Conservation (phyloP, 2,329 filamentous ascomycete species). For the Paramyrothecium roridum region DNA sequence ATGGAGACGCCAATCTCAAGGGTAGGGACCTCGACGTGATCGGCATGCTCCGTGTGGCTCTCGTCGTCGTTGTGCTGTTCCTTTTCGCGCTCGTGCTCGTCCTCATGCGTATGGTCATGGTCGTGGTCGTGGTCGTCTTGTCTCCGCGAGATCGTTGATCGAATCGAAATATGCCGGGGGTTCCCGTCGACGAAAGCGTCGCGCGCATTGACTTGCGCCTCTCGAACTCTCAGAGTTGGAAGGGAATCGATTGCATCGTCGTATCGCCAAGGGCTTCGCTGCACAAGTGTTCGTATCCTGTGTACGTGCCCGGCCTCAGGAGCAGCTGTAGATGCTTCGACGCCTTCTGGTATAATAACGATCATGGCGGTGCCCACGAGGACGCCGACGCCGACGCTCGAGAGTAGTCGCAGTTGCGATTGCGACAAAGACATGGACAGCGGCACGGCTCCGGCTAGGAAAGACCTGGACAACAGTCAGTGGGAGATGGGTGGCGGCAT, state of each 20-base stretch:
- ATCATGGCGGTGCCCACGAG: slow-evolving; percentile 93
- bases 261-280: slow-evolving; percentile 26
- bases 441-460: slow-evolving; percentile 86
- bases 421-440: slow-evolving; percentile 84
- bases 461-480: slow-evolving; percentile 61
- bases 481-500: slow-evolving; percentile 8
- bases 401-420: slow-evolving; percentile 83
- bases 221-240: neutral
- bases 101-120: slow-evolving; percentile 19
- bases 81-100: slow-evolving; percentile 29
- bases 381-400: slow-evolving; percentile 88
- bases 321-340: slow-evolving; percentile 78
- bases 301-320: slow-evolving; percentile 35
- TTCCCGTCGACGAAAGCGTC: slow-evolving; percentile 1
- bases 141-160: slow-evolving; percentile 3
- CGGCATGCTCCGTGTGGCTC: neutral
- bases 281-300: slow-evolving; percentile 26
- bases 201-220: neutral
- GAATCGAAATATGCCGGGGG: neutral
- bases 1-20: slow-evolving; percentile 85
- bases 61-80: slow-evolving; percentile 14
- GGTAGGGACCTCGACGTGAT: slow-evolving; percentile 48
- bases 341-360: slow-evolving; percentile 95
- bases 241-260: neutral
- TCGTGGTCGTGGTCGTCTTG: slow-evolving; percentile 27